Percentiles rank a stretch among this genome's conserved stretches.
phyloP scores from a whole-genome alignment of 139 green algal genomes.

The Pleodorina starrii region DNA sequence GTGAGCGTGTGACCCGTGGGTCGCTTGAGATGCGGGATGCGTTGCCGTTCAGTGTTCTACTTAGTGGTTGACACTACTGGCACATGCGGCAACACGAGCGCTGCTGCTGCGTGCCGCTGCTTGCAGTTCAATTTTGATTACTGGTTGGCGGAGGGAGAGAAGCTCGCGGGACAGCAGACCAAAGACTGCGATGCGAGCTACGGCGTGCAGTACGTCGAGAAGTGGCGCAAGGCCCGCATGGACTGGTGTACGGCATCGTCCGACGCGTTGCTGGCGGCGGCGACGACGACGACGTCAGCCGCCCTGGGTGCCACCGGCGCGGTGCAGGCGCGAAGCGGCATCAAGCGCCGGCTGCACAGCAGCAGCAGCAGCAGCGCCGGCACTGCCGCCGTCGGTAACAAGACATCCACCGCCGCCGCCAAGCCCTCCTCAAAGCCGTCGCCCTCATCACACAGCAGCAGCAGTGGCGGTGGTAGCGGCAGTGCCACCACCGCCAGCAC shows the following conservation, averaged over 20 bases:
- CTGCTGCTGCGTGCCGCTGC: no score
- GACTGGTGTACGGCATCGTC: neutral
- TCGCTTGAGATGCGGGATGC: no score
- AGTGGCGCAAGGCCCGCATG: neutral
- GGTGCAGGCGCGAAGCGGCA: neutral
- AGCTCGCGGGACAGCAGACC: neutral
- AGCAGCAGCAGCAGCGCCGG: neutral
- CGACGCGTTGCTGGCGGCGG: neutral
- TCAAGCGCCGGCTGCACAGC: neutral
- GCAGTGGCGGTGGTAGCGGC: neutral
- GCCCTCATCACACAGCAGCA: neutral
- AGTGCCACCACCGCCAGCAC: neutral
- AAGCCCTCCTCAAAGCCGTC: neutral
- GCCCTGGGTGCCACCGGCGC: neutral
- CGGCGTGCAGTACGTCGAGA: neutral
- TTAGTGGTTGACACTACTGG: no score
- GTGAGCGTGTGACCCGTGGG: no score
- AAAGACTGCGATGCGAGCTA: neutral
- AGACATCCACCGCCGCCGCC: neutral
- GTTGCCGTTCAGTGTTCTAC: no score
- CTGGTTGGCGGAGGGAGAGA: constrained; percentile 10
- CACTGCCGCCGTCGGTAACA: neutral
- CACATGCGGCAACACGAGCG: no score
- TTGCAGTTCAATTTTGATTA: constrained; percentile 18
- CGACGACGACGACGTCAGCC: neutral